Evolutionary conservation across 352 stramenopile species (phyloP).

Genomic region (Globisporangium parvum): DNA sequence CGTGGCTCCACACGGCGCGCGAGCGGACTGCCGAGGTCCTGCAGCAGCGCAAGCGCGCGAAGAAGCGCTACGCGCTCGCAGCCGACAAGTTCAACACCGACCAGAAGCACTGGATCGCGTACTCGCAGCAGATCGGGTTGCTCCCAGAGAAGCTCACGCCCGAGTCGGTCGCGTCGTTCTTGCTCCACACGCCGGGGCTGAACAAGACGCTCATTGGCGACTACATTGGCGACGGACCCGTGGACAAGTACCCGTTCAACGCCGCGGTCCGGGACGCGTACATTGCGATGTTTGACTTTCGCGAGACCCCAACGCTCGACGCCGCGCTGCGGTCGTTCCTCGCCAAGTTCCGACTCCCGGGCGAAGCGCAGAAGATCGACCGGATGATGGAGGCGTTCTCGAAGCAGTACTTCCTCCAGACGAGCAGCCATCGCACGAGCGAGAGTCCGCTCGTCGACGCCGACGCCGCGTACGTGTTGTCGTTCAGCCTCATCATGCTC

Average conservation of each 20-base stretch:
- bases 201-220: conserved; percentile 95
- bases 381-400: conserved; percentile 96
- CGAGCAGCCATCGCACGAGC: conserved; percentile 21
- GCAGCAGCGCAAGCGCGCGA: conserved; percentile 89
- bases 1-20: conserved; percentile 77
- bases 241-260: conserved; percentile 96
- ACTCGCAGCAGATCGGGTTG: conserved; percentile 82
- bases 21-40: conserved; percentile 85
- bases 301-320: conserved; percentile 78
- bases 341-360: conserved; percentile 93
- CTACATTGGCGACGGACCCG: conserved; percentile 94
- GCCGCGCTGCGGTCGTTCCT: conserved; percentile 92
- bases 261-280: conserved; percentile 77
- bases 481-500: conserved; percentile 99
- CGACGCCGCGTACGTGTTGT: conserved; percentile 94
- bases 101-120: conserved; percentile 90
- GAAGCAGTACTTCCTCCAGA: conserved; percentile 86
- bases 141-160: conserved; percentile 81
- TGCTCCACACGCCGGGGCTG: conserved; percentile 90
- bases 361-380: conserved; percentile 98
- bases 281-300: conserved; percentile 94
- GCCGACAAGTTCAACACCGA: conserved; percentile 94
- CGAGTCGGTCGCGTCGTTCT: conserved; percentile 87
- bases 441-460: conserved; percentile 61
- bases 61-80: conserved; percentile 86